Base-by-base conservation (phyloP, 208 protist genomes). In the Eutreptiella sp. region DNA sequence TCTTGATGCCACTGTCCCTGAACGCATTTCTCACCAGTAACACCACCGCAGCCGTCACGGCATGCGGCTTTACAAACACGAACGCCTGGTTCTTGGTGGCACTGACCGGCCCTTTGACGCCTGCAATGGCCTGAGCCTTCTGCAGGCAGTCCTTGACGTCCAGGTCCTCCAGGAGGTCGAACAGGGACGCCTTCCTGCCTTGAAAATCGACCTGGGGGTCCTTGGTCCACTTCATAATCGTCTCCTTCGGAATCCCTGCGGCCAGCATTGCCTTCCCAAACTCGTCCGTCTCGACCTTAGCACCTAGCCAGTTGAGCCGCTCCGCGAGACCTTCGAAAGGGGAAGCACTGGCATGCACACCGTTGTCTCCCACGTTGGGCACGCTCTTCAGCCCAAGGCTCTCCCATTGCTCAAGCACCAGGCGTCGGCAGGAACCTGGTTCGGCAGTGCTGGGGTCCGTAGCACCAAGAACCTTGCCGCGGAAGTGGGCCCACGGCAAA, bases 61-160 rank as follows among this genome's bases (percentile, higher is more conserved):
- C 77, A 54, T 76, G 72, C 14, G 85, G 85, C 52, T 87, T 80
- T 34, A 90, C 60, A 74, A 83, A 88, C 23, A 90, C 9, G 43
- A 90, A 85, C 16, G 74, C 85, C 46, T 84, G 75, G 48, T 87
- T 83, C 50, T 74, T 68, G 11, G 50, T 33, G 11, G 31, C 14
- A 11, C 9, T 26, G n/a, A 57, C 24, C n/a, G n/a, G n/a, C n/a
- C n/a, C n/a, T n/a, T n/a, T n/a, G n/a, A n/a, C n/a, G n/a, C n/a
- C n/a, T n/a, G n/a, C n/a, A n/a, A n/a, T n/a, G n/a, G n/a, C n/a
- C n/a, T n/a, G n/a, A 41, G 36, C 36, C 54, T 62, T 62, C 11
- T 23, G 48, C 24, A 65, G 1, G 24, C 59, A 65, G n/a, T 39
- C 59, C n/a, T 23, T 26, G 16, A n/a, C 52, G 59, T 65, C 50